Evolutionary conservation across 345 rosid genomes (phyloP).

Genomic region (Passiflora organensis): DNA sequence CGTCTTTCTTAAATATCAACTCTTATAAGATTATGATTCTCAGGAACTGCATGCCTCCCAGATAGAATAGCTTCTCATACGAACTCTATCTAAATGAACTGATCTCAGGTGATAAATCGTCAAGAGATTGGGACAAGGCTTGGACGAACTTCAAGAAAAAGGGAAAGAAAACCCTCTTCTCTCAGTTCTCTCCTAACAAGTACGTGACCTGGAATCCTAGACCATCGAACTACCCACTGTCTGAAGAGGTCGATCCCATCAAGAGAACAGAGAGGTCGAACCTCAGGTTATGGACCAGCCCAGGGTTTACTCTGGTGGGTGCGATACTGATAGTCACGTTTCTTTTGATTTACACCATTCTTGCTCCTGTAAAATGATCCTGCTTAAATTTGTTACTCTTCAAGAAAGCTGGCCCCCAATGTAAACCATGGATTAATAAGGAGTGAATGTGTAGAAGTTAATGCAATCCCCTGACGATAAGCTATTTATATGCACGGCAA

Average conservation of each 20-base stretch:
- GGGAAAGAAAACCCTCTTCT: conserved; percentile 65
- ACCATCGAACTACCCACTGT: conserved; percentile 66
- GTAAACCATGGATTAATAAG: too few species aligned
- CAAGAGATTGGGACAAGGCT: conserved; percentile 91
- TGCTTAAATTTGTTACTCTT: neutral
- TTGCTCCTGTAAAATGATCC: conserved; percentile 60
- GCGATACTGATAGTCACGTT: conserved; percentile 64
- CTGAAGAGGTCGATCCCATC: conserved; percentile 93
- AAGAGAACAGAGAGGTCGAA: conserved; percentile 81
- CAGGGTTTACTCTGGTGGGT: conserved; percentile 58
- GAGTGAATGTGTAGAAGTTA: too few species aligned
- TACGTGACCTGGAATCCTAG: conserved; percentile 91
- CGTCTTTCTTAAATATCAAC: neutral
- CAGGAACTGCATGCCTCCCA: neutral
- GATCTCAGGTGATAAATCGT: conserved; percentile 55
- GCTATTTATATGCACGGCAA: too few species aligned
- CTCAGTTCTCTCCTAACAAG: conserved; percentile 61
- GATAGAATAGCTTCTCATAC: neutral
- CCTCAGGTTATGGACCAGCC: conserved; percentile 84
- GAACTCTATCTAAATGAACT: conserved; percentile 4
- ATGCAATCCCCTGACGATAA: too few species aligned
- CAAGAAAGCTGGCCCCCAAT: too few species aligned
- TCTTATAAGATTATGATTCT: neutral
- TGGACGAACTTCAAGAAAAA: conserved; percentile 79
- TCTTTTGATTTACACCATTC: conserved; percentile 78